Evolutionary conservation across 1,284 basidiomycete genomes (phyloP), one percentile per base, ranked within the genome.

Genomic region (Irpex sp.): DNA sequence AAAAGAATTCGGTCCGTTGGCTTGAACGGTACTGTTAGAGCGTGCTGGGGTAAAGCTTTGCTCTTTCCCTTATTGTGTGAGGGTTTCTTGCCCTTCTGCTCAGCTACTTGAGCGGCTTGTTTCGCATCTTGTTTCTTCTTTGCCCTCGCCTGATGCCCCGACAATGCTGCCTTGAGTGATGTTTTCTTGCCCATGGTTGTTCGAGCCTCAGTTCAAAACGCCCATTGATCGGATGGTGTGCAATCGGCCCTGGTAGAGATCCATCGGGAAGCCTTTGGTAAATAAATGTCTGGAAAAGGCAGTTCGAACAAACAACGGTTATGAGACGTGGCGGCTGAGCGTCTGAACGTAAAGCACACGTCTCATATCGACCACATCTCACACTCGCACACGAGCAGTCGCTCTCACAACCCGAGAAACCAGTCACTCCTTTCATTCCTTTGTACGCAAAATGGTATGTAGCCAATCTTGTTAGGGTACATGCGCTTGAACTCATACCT

Each of bases 1-100:
- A 98, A 83, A 13, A 98, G 83, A 56, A 98, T 90, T 51, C 80
- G 88, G 73, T 98, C 94, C 34, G 86, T 87, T 0, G 82, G 70
- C 3, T 75, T 77, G 76, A 96, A 95, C 0, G 95, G 94, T n/a
- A 92, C 79, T 0, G 83, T 88, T 1, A 79, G 76, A 37, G 75
- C 78, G n/a, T 68, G 74, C 55, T 47, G 21, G 13, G 71, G 55
- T 36, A 59, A 56, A 4, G 68, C 65, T 63, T 72, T 76, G 59
- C 65, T 69, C 62, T 72, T 77, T 65, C 62, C 72, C 62, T 71
- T 74, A 17, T 65, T 65, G 61, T 66, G 55, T 38, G 65, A 63
- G 15, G 61, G 62, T 70, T 77, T 78, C 65, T 79, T 79, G 58
- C 71, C 68, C 67, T 82, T 81, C 64, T 82, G 78, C 66, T 84